Evolutionary conservation across 1,139 yeast genomes (phyloP), one percentile per base, ranked within the genome.

Genomic region (Arxiozyma telluris): DNA sequence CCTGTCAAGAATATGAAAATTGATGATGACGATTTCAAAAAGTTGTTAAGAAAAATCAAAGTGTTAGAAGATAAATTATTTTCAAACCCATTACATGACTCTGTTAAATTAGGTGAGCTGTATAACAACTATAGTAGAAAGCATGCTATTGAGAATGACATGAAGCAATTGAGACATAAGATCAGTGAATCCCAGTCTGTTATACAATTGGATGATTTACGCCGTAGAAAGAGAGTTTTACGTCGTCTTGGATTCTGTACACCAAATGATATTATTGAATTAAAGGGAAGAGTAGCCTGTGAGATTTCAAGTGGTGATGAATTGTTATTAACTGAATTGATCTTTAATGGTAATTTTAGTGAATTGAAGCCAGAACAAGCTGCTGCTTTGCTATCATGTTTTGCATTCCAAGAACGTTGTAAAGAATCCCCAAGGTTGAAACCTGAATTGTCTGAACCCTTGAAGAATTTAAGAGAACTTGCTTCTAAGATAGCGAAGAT

Each of bases 271-370:
- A 85, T 93, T 57, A 94, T 93, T 60, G 97, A 93, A 67, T 77
- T 93, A 62, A 94, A 94, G 73, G 99, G 99, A 49, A 80, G 98
- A 66, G 90, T 84, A 51, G 98, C 98, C 0, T 91, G 98, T 71
- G 98, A 93, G 65, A 93, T 93, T 64, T 85, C 96, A 64, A 86
- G 96, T 30, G 98, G 98, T 56, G 96, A 90, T 69, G 97, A 90
- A 71, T 74, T 93, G 55, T 70, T 93, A 59, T 74, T 93, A 51
- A 91, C 98, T 0, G 98, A 94, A 69, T 76, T 93, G 63, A 87
- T 94, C 44, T 93, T 93, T 76, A 89, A 90, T 66, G 98, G 98
- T 78, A 87, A 87, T 43, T 93, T 93, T 73, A 90, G 84, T 63
- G 96, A 89, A 51, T 75, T 94, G 58, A 77, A 82, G 2, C 84